Conservation (phyloP, 768 basidiomycete genomes). For the Hysterangium stoloniferum region DNA sequence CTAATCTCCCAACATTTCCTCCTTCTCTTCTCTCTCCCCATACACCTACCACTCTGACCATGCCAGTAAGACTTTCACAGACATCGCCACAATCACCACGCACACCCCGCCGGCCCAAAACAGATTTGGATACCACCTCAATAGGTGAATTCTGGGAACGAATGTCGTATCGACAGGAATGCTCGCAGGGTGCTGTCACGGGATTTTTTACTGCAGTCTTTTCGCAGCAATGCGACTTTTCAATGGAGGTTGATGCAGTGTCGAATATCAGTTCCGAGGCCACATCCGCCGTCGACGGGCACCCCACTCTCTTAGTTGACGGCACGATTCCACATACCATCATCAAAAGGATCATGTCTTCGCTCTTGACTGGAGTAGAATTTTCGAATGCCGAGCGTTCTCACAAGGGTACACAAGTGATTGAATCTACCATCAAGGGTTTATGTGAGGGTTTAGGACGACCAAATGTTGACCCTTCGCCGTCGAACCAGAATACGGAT, state of each 20-base stretch:
- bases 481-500: slow-evolving; percentile 20
- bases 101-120: not conserved
- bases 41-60: not conserved
- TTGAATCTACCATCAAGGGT: slow-evolving; percentile 61
- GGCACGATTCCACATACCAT: slow-evolving; percentile 52
- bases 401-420: slow-evolving; percentile 58
- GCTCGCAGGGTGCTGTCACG: slow-evolving; percentile 81
- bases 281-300: not conserved
- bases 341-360: slow-evolving; percentile 60
- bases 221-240: slow-evolving; percentile 10
- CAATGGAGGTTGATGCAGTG: slow-evolving; percentile 14
- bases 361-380: slow-evolving; percentile 67
- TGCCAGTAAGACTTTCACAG: not conserved
- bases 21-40: not conserved
- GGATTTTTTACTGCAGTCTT: slow-evolving; percentile 79
- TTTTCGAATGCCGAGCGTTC: slow-evolving; percentile 64
- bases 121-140: slow-evolving; percentile 48
- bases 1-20: slow-evolving; percentile 6
- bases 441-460: slow-evolving; percentile 56
- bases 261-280: not conserved
- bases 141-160: slow-evolving; percentile 93
- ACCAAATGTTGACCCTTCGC: slow-evolving; percentile 2
- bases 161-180: slow-evolving; percentile 95
- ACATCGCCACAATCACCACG: slow-evolving; percentile 10
- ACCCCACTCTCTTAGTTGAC: slow-evolving; percentile 2